Conservation (phyloP, 2,329 filamentous ascomycete genomes). For the Venturia oleaginea region DNA sequence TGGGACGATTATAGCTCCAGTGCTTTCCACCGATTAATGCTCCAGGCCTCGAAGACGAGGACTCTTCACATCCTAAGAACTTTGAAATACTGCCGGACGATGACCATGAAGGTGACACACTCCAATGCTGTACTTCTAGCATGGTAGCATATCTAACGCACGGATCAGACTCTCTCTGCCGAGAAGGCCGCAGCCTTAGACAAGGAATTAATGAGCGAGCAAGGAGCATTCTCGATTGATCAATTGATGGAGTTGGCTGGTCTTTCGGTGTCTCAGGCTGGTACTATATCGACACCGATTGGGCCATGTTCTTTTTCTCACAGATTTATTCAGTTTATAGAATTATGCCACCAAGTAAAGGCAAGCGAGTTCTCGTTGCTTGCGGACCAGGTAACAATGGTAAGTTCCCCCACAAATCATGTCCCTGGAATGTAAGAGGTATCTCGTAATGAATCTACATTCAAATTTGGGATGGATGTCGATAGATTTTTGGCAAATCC, state of each 20-base stretch:
- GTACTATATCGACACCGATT: conserved; percentile 34
- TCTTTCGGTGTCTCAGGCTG: conserved; percentile 82
- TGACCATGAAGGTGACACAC: neutral
- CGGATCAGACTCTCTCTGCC: conserved; percentile 65
- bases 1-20: too few relatives aligned
- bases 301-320: neutral
- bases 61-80: neutral
- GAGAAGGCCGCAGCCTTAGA: conserved; percentile 85
- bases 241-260: conserved; percentile 97
- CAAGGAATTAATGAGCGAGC: conserved; percentile 80
- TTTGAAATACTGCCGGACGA: neutral
- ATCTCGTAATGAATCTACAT: too few relatives aligned
- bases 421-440: too few relatives aligned
- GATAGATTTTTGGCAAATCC: too few relatives aligned
- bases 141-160: neutral
- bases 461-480: too few relatives aligned
- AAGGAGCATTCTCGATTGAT: conserved; percentile 78
- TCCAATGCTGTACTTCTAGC: neutral
- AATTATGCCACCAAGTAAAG: conserved; percentile 65
- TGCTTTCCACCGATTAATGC: conserved; percentile 1
- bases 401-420: too few relatives aligned
- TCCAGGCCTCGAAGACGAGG: neutral
- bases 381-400: conserved; percentile 72
- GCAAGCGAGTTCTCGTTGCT: conserved; percentile 71
- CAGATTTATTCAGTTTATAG: conserved; percentile 56